Conservation (phyloP, 495 filamentous ascomycete species). For the Podospora pseudopauciseta region DNA sequence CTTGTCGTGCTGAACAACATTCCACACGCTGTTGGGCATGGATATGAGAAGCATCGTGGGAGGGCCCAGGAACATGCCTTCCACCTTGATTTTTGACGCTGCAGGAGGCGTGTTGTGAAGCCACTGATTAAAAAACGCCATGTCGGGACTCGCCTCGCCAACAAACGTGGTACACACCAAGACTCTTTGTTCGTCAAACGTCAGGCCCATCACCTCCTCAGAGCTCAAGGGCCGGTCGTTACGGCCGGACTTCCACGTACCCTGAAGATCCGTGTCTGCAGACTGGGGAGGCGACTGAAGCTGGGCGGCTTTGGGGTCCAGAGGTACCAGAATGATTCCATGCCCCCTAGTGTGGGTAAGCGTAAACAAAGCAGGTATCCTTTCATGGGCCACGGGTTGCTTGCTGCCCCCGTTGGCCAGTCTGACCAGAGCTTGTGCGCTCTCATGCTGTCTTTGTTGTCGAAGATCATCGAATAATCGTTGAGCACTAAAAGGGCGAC, state of each 20-base stretch:
- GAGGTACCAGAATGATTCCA: constrained; percentile 43
- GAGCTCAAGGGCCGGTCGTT: constrained; percentile 40
- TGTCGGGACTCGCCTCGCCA: constrained; percentile 54
- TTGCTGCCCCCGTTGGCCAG: constrained; percentile 45
- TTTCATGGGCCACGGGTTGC: constrained; percentile 33
- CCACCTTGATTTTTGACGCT: constrained; percentile 51
- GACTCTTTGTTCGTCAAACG: constrained; percentile 51
- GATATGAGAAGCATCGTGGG: constrained; percentile 56
- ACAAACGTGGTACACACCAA: constrained; percentile 56
- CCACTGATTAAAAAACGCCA: constrained; percentile 57
- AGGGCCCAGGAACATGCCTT: constrained; percentile 57
- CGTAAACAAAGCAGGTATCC: constrained; percentile 46
- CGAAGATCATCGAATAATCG: constrained; percentile 50
- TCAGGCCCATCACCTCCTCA: constrained; percentile 44
- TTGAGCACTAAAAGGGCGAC: constrained; percentile 48
- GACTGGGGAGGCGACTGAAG: constrained; percentile 41
- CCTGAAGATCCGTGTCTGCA: constrained; percentile 35
- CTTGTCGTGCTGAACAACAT: constrained; percentile 54
- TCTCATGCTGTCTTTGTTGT: constrained; percentile 40
- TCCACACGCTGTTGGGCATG: constrained; percentile 54
- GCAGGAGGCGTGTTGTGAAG: constrained; percentile 47
- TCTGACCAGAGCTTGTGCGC: constrained; percentile 34
- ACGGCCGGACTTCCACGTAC: constrained; percentile 27
- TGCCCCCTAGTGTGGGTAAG: constrained; percentile 48
- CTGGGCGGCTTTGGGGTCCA: constrained; percentile 34